phyloP scores from a whole-genome alignment of 352 stramenopile genomes.

The Globisporangium ultimum region DNA sequence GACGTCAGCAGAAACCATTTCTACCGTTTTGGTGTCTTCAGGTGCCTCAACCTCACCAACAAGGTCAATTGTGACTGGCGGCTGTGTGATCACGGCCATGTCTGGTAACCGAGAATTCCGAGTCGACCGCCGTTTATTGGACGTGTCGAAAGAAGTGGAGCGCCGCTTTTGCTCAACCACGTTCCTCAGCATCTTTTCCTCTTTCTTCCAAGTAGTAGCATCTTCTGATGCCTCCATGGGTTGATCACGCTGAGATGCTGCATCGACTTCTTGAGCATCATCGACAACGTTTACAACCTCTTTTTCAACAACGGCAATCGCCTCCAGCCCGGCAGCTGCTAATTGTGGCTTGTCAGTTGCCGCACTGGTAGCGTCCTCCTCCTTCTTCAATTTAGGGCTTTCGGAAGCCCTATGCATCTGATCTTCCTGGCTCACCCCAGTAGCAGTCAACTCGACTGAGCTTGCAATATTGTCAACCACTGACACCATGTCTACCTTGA shows the following conservation, averaged over 20 bases:
- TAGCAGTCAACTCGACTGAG: no score
- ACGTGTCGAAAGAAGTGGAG: conserved; percentile 7
- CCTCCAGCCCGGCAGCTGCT: no score
- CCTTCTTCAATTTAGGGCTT: no score
- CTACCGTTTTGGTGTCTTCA: not conserved
- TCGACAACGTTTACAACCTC: not conserved
- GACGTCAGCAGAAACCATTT: not conserved
- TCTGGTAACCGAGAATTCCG: not conserved
- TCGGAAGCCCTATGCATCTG: no score
- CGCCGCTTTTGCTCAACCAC: conserved; percentile 2
- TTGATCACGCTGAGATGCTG: not conserved
- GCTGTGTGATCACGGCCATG: not conserved
- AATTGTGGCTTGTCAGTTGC: no score
- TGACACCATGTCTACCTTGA: no score
- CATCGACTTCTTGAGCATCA: not conserved
- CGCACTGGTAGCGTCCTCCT: no score
- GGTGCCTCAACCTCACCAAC: not conserved
- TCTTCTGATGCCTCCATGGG: conserved; percentile 1
- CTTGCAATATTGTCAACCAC: no score
- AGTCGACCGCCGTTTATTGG: not conserved
- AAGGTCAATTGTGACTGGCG: conserved; percentile 6
- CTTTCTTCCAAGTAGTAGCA: not conserved
- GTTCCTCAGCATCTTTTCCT: conserved; percentile 9
- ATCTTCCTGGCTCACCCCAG: no score
- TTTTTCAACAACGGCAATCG: no score